Evolutionary conservation across 768 basidiomycete species (phyloP), one percentile per base, ranked within the genome.

Genomic region (Hirschioporus abietinus): DNA sequence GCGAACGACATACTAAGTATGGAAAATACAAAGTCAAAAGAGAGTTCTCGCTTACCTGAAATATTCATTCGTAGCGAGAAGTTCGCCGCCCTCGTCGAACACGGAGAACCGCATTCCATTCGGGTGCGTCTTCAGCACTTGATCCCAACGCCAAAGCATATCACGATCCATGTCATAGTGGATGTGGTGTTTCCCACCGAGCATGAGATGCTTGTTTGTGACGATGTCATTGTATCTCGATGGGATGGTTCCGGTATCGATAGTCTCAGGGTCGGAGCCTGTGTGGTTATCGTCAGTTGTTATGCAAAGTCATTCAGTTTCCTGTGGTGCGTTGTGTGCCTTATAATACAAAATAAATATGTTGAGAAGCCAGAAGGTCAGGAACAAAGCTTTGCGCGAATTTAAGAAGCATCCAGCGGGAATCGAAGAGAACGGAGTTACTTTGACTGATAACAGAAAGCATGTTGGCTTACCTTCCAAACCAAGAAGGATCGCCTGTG

Each of bases 41-140:
- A 61, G 20, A 61, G 23, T 61, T 61, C 60, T 57, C 24, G 63
- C 68, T 58, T 70, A 83, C 84, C 87, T 93, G 74, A 93, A 97
- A 72, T 96, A 99, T 74, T 95, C 92, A 71, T 99, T 98, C 15
- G 93, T 95, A 0, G 96, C 96, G 66, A 99, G 80, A 67, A 98
- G 78, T 69, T 92, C 87, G 1, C 96, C 96, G n/a, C 90, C 81
- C 60, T 84, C 81, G 64, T 83, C 88, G 70, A 95, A 99, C 35
- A 86, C 91, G 36, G 89, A 89, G 75, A 98, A 98, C 9, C 94
- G 84, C 87, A 99, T 96, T 59, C 96, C 96, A 73, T 96, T 96
- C 0, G 93, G 90, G 73, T 93, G 92, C 0, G 92, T 92, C 75
- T 89, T 90, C 27, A 95, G 84, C n/a, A 95, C 90, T 64, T 91